These are phyloP conservation scores for Podaxis rugospora DNA, from an alignment of 768 basidiomycete species.

Conservation along the genomic window DNA sequence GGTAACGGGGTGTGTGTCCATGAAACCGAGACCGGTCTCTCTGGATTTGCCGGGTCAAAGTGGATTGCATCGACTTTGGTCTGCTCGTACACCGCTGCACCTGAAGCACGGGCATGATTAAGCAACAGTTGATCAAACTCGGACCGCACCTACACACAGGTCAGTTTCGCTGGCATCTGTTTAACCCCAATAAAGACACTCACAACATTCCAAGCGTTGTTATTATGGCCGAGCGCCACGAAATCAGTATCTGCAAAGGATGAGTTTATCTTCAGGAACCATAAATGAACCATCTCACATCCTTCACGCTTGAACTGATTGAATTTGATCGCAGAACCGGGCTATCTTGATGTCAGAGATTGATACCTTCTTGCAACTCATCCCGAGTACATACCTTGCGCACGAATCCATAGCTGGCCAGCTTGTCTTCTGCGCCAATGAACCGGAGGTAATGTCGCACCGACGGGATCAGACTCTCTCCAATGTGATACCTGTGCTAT, in stretches of 20 bases:
- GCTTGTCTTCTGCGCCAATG: constrained; percentile 51
- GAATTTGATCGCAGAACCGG: constrained; percentile 60
- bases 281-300: constrained; percentile 33
- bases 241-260: constrained; percentile 51
- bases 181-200: constrained; percentile 16
- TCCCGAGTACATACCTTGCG: constrained; percentile 34
- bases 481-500: constrained; percentile 45
- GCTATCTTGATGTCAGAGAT: constrained; percentile 27
- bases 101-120: constrained; percentile 48
- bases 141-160: constrained; percentile 40
- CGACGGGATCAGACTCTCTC: constrained; percentile 60
- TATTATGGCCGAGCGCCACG: constrained; percentile 46
- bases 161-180: neutral
- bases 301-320: constrained; percentile 64
- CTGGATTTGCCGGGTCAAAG: constrained; percentile 36
- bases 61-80: constrained; percentile 46
- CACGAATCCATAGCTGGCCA: constrained; percentile 45
- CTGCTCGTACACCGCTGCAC: constrained; percentile 49
- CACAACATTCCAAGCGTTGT: constrained; percentile 61
- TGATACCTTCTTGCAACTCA: neutral
- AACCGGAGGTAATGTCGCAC: constrained; percentile 55
- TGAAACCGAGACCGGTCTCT: constrained; percentile 45
- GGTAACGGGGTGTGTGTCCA: constrained; percentile 47
- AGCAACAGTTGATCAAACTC: constrained; percentile 59
- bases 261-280: constrained; percentile 1